A percentile compares a stretch with the other conserved stretches of the same genome.
These are phyloP conservation scores for Fragaria nilgerrensis DNA, from an alignment of 306 rosid species.

Conservation along the genomic window DNA sequence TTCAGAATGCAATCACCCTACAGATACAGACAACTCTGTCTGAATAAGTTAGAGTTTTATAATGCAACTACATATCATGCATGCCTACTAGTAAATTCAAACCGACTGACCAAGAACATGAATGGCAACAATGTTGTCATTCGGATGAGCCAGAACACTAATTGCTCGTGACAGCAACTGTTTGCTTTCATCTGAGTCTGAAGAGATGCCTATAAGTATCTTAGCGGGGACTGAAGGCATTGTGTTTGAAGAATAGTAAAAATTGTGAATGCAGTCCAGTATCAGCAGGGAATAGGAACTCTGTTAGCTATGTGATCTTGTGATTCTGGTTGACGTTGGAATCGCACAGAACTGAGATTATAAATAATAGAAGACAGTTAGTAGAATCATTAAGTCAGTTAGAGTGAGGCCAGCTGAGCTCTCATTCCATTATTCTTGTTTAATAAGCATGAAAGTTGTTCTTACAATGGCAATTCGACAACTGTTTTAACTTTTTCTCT, in stretches of 20 bases:
- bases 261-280: neutral
- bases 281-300: slow-evolving; percentile 8
- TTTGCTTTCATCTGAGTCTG: slow-evolving; percentile 59
- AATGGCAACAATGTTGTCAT: slow-evolving; percentile 71
- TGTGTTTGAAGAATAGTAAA: neutral
- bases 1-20: neutral
- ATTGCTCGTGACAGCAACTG: slow-evolving; percentile 77
- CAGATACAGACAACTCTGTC: neutral
- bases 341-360: slow-evolving; percentile 25
- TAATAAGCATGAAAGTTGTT: slow-evolving; percentile 65
- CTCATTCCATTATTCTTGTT: slow-evolving; percentile 61
- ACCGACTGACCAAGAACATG: slow-evolving; percentile 76
- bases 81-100: neutral
- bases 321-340: slow-evolving; percentile 36
- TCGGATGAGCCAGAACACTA: slow-evolving; percentile 64
- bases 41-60: neutral
- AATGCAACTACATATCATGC: neutral
- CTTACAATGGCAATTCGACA: slow-evolving; percentile 30
- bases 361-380: slow-evolving; percentile 32
- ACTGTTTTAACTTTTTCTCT: neutral
- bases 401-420: slow-evolving; percentile 60
- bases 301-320: slow-evolving; percentile 20
- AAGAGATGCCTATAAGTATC: slow-evolving; percentile 75
- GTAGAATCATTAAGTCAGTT: slow-evolving; percentile 71
- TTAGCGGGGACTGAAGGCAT: slow-evolving; percentile 42